Evolutionary conservation across 768 basidiomycete species (phyloP), one percentile per base, ranked within the genome.

Genomic region (Lactarius sanguifluus): DNA sequence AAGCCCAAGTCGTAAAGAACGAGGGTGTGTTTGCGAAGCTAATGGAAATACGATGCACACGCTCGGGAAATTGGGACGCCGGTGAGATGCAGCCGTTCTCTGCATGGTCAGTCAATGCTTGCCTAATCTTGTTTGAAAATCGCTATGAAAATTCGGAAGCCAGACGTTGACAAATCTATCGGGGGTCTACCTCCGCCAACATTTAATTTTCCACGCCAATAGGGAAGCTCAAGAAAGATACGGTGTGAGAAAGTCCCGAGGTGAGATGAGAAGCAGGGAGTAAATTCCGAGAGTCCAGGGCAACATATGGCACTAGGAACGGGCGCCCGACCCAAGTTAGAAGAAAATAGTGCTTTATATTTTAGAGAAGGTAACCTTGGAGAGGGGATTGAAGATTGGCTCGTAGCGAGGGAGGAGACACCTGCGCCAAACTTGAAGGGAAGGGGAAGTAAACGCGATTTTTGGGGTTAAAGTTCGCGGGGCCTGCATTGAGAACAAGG

Each of bases 401-500:
- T 50, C n/a, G 61, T 66, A 52, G 45, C 56, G 15, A 58, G 47
- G 65, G 61, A 4, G 5, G 5, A 16, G 12, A 50, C 43, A 23
- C 6, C 38, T 7, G n/a, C 10, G 30, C 50, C 47, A 41, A 38
- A 25, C 50, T 52, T 52, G 50, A 25, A 50, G 50, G 13, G 50
- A 23, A 50, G 36, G 3, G 2, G 34, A 30, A 10, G 34, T 23
- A 32, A 52, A 40, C 16, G 16, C 40, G 20, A 20, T 36, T 23
- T 52, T 34, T 41, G 32, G 62, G 15, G 47, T 52, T 43, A 23
- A 43, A 28, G 23, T 20, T 57, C 36, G 56, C 56, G 30, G 50
- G 28, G n/a, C 56, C 52, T 43, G 61, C 16, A 34, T 56, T 34
- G 32, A 45, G 65, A 66, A 62, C 47, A 66, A 66, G 32, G 55